Percentiles rank a stretch among this genome's conserved stretches.
phyloP scores from a whole-genome alignment of 257 asterid species.

The Solanum etuberosum region DNA sequence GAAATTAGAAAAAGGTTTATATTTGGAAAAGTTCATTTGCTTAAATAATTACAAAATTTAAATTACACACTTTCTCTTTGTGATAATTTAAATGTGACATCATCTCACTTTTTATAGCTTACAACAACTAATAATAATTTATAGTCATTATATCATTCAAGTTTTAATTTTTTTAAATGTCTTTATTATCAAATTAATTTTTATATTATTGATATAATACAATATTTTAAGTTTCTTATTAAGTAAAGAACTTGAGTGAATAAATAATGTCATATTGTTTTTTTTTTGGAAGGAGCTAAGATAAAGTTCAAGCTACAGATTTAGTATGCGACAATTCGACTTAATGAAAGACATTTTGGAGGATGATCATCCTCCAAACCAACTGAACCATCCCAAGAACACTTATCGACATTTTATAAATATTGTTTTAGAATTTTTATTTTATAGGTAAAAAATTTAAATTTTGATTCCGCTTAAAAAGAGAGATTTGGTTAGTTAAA shows the following conservation, averaged over 20 bases:
- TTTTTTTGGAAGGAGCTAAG: not conserved
- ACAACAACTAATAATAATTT: not conserved
- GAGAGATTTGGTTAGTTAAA: not conserved
- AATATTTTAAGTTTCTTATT: too few relatives aligned
- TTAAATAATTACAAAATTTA: not conserved
- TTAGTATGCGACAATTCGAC: too few relatives aligned
- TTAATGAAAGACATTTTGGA: too few relatives aligned
- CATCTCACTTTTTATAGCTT: not conserved
- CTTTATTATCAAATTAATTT: not conserved
- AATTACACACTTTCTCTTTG: not conserved
- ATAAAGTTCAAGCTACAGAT: too few relatives aligned
- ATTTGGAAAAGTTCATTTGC: not conserved
- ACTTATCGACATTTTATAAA: too few relatives aligned
- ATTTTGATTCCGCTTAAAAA: not conserved
- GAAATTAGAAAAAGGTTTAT: not conserved
- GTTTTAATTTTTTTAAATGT: not conserved
- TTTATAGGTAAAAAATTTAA: too few relatives aligned
- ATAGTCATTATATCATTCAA: not conserved
- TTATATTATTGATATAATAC: not conserved
- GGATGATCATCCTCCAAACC: too few relatives aligned
- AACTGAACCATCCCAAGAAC: fast-evolving
- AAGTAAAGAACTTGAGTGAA: not conserved
- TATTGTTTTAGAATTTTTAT: too few relatives aligned
- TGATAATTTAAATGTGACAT: not conserved
- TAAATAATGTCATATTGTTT: not conserved